phyloP scores from a whole-genome alignment of 345 rosid genomes.

The Nasturtium officinale region DNA sequence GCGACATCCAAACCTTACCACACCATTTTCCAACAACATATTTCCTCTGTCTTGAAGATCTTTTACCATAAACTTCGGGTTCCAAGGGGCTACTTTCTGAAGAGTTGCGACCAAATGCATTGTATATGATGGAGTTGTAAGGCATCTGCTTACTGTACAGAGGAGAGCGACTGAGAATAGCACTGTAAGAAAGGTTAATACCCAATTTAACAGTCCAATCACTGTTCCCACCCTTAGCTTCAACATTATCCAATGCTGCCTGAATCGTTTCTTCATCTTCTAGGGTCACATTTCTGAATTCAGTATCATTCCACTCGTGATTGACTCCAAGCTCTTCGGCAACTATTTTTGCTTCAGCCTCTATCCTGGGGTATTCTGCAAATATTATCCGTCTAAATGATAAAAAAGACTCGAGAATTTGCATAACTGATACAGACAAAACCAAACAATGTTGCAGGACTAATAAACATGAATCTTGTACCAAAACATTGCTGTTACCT shows the following conservation, averaged over 20 bases:
- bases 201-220: slow-evolving; percentile 97
- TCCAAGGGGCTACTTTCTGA: slow-evolving; percentile 49
- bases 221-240: slow-evolving; percentile 75
- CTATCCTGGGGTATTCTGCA: slow-evolving; percentile 90
- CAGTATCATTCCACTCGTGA: slow-evolving; percentile 58
- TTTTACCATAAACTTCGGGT: slow-evolving; percentile 51
- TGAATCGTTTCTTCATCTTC: slow-evolving; percentile 75
- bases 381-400: slow-evolving; percentile 1
- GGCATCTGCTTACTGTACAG: slow-evolving; percentile 98
- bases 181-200: slow-evolving; percentile 84
- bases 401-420: slow-evolving; percentile 11
- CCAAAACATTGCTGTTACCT: slow-evolving; percentile 46
- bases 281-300: slow-evolving; percentile 60
- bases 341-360: slow-evolving; percentile 74
- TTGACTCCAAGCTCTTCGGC: slow-evolving; percentile 75
- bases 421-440: slow-evolving; percentile 10
- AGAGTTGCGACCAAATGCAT: slow-evolving; percentile 78
- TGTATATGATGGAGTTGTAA: slow-evolving; percentile 79
- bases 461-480: slow-evolving; percentile 5
- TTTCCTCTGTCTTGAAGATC: slow-evolving; percentile 64
- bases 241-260: slow-evolving; percentile 73
- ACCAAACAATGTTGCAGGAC: background rate
- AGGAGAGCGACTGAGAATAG: slow-evolving; percentile 74
- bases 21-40: slow-evolving; percentile 97
- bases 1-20: slow-evolving; percentile 98